Conservation (phyloP, 2,329 filamentous ascomycete species). For the Colletotrichum zoysiae region DNA sequence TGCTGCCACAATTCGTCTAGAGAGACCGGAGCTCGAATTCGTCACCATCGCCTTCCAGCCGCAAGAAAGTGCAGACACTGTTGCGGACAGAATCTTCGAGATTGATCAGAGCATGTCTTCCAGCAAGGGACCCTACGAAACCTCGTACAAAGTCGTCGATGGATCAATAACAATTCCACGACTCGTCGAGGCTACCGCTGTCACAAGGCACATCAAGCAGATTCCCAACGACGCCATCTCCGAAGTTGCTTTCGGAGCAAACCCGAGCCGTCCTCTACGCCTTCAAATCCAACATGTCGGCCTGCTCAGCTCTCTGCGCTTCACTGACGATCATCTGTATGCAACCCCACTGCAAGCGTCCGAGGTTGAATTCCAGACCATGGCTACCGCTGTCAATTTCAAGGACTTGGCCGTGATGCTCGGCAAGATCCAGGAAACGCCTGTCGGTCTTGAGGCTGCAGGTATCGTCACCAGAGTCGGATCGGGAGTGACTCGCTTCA, state of each 20-base stretch:
- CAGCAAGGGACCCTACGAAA: neutral
- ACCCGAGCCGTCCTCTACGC: neutral
- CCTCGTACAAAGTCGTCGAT: neutral
- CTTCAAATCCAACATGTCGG: constrained; percentile 14
- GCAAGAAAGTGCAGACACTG: neutral
- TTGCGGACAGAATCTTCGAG: neutral
- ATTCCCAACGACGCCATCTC: neutral
- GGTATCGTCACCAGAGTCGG: constrained; percentile 51
- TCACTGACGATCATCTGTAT: constrained; percentile 3
- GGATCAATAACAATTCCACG: neutral
- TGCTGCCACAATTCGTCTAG: constrained; percentile 14
- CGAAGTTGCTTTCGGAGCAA: constrained; percentile 1
- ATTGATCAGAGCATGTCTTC: neutral
- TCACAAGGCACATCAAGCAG: neutral
- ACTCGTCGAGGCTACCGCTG: neutral
- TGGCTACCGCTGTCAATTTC: constrained; percentile 46
- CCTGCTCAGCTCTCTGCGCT: constrained; percentile 3
- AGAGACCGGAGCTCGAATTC: neutral
- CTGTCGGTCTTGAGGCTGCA: constrained; percentile 49
- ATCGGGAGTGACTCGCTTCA: constrained; percentile 45
- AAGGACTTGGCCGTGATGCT: constrained; percentile 45
- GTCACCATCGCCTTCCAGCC: neutral
- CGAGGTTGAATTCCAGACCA: constrained; percentile 46
- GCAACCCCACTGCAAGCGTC: constrained; percentile 26
- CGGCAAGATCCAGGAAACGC: constrained; percentile 43